Evolutionary conservation across 306 rosid genomes (phyloP), one percentile per base, ranked within the genome.

Genomic region (Citrullus amarus): DNA sequence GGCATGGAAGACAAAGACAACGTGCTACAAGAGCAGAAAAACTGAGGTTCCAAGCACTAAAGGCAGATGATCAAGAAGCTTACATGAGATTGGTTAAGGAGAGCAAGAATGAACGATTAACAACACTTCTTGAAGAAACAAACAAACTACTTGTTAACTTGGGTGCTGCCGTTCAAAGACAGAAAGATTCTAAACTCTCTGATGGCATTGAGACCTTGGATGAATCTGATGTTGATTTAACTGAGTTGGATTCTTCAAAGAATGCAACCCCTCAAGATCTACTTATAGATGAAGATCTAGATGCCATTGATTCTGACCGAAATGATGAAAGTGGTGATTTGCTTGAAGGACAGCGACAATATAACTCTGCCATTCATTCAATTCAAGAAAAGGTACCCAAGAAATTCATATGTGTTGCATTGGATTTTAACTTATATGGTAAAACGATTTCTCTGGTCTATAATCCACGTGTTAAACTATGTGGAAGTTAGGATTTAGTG

Each of bases 101-200:
- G 87, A 96, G 99, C 83, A 96, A 96, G 87, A 96, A 96, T 81
- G 99, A 96, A 82, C 84, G 99, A 77, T 82, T 96, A 85, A 96
- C 99, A 53, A 55, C 81, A 32, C 99, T 96, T 82, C 97, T 96
- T 63, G 97, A 96, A 89, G 99, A 96, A 90, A 96, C 99, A 69
- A 96, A 96, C 83, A 96, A 92, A 81, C 90, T 96, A 61, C 98
- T 96, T 57, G 96, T 86, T 71, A 96, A 96, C 85, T 87, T 96
- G 86, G 99, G 99, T 81, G 99, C 99, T 51, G 99, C 99, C 53
- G 99, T 96, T 87, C 98, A 96, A 85, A 96, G 99, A 75, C 99
- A 96, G 86, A 96, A 83, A 87, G 99, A 96, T 80, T 82, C 81
- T 71, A 93, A 96, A 90, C 86, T 79, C 54, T 78, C 85, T 56